phyloP scores from a whole-genome alignment of 2,329 filamentous ascomycete species.

The Apiospora sp. region DNA sequence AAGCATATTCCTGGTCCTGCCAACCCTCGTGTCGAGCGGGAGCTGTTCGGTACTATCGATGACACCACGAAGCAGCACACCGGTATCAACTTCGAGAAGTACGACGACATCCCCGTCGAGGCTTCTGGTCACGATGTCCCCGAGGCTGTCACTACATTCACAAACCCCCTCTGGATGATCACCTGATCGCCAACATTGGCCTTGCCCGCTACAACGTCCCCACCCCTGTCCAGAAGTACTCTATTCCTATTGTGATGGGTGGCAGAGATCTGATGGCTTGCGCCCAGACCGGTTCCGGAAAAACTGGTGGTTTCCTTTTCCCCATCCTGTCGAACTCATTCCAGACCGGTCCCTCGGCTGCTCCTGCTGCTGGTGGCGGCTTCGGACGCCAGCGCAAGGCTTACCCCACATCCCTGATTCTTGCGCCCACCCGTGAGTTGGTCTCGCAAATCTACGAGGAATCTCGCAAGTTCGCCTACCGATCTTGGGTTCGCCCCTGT shows the following conservation, averaged over 20 bases:
- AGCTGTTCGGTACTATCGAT: slow-evolving; percentile 90
- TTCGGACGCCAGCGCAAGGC: slow-evolving; percentile 97
- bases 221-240: slow-evolving; percentile 99
- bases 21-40: slow-evolving; percentile 91
- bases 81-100: slow-evolving; percentile 99
- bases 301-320: slow-evolving; percentile 99
- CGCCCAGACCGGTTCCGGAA: slow-evolving; percentile 99
- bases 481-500: slow-evolving; percentile 97
- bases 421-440: slow-evolving; percentile 96
- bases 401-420: slow-evolving; percentile 93
- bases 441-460: slow-evolving; percentile 99
- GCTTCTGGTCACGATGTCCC: slow-evolving; percentile 93
- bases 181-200: slow-evolving; percentile 91
- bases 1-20: slow-evolving; percentile 92
- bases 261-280: slow-evolving; percentile 99
- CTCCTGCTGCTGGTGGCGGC: slow-evolving; percentile 70
- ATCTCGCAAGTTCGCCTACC: slow-evolving; percentile 96
- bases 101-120: slow-evolving; percentile 98
- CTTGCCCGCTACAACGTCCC: slow-evolving; percentile 94
- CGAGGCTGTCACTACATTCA: slow-evolving; percentile 89
- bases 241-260: slow-evolving; percentile 97
- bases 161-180: slow-evolving; percentile 95
- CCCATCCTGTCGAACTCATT: slow-evolving; percentile 98
- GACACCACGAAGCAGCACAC: slow-evolving; percentile 96
- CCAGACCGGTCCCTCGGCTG: slow-evolving; percentile 80